Evolutionary conservation across 139 green algal genomes (phyloP).

Genomic region (Cymbomonas tetramitiformis): DNA sequence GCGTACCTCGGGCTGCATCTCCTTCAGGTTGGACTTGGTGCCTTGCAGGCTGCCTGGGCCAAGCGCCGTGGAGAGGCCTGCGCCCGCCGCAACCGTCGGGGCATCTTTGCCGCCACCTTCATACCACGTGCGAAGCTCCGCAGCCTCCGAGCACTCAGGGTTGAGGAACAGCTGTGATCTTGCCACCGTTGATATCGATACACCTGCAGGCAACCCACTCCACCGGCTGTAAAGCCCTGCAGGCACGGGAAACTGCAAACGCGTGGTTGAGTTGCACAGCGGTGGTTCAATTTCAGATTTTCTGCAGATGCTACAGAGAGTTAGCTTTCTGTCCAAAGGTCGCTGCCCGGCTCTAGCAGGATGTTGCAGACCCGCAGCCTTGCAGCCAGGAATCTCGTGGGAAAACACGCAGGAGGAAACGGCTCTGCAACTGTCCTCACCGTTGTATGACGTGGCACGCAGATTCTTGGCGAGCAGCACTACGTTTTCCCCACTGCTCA

Average conservation of each 20-base stretch:
- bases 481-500: too few species aligned
- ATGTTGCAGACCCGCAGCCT: too few species aligned
- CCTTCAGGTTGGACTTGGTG: conserved; percentile 9
- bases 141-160: conserved; percentile 28
- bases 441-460: too few species aligned
- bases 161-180: conserved; percentile 37
- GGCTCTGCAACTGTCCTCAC: too few species aligned
- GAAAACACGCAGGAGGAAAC: too few species aligned
- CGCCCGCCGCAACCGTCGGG: conserved; percentile 31
- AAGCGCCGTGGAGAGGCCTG: conserved; percentile 30
- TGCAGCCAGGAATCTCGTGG: too few species aligned
- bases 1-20: conserved; percentile 5
- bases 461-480: too few species aligned
- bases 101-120: conserved; percentile 26
- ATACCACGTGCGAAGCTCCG: conserved; percentile 44
- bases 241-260: conserved; percentile 19
- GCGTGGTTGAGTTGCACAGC: too few species aligned
- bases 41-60: background rate
- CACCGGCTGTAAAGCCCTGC: conserved; percentile 34
- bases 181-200: conserved; percentile 40
- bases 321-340: too few species aligned
- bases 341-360: too few species aligned
- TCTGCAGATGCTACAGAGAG: too few species aligned
- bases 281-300: too few species aligned
- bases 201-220: conserved; percentile 30